Base-by-base conservation (phyloP, 108 stramenopile genomes). In the Pseudonitzschia pungens region DNA sequence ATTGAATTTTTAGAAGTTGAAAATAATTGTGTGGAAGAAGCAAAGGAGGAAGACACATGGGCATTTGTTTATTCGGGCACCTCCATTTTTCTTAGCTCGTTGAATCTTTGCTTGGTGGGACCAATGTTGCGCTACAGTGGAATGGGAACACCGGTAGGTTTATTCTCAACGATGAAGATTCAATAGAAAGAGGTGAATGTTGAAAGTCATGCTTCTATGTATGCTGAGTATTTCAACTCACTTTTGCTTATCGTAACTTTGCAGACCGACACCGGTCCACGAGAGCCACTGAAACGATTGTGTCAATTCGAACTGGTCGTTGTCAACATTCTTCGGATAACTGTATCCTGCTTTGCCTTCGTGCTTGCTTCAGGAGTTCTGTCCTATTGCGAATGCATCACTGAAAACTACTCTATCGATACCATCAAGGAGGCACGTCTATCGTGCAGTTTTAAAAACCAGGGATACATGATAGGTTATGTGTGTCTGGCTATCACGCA, bases 241-340 rank as follows among this genome's bases (percentile, higher is more conserved):
- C 57, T 14, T 15, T 31, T 31, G 24, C 27, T 58, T 58, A 2
- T 48, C 18, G 57, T 27, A 24, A 58, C 29, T 31, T 26, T 22
- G 5, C n/a, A 58, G 33, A 76, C 75, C 22, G 60, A 76, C 12
- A 1, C 58, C 3, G 16, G 16, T 29, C 75, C 69, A 15, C 53
- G 75, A 54, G 32, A 63, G 45, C 24, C 28, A 24, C 0, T 76
- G 59, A 28, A 32, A 51, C 21, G 24, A 59, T 27, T 76, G 3
- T 76, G 75, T 42, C 32, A 67, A 32, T 68, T 76, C 60, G 69
- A 70, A 21, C 24, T 64, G 8, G 45, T 68, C 12, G 69, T 64
- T 16, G 29, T 70, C 33, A 70, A 64, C 62, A 18, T 51, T 20
- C 62, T 76, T 15, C 68, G 75, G 51, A 42, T 70, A 16, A 36